Evolutionary conservation across 108 stramenopile genomes (phyloP), one percentile per base, ranked within the genome.

Genomic region (Heterococcus sp.): DNA sequence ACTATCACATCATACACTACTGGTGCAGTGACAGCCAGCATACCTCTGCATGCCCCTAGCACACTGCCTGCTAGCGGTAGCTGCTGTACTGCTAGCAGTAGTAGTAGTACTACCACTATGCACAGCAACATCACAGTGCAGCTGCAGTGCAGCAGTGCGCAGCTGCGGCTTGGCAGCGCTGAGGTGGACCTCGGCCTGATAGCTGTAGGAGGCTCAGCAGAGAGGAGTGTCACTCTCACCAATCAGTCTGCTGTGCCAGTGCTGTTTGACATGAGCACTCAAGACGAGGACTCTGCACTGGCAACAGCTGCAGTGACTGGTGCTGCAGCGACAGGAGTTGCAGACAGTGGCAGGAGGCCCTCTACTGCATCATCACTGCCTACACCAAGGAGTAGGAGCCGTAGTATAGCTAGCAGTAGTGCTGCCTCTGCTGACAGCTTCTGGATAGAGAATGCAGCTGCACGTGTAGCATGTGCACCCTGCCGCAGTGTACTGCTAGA

Each of bases 161-260:
- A 8, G 14, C 14, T 58, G 14, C 14, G 14, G 46, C 46, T 58
- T 21, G 46, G 14, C 67, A 69, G 68, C 35, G 66, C 67, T 27
- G 76, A 81, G 38, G 40, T 70, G 2, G 79, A 81, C 26, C 72
- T 81, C 2, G 79, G 79, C 0, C 79, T 81, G 32, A 70, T 81
- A 33, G 72, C 79, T 29, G 69, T 81, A 33, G 79, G 79, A 37
- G 58, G 72, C 0, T 32, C 32, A 27, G 35, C 36, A 39, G 32
- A 37, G 1, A 27, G 66, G 4, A 38, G 1, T 1, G 26, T 81
- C 26, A 58, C 29, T 65, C 2, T 81, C 4, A 65, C 11, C 31
- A 81, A 81, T 66, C 28, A 37, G 35, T 66, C 72, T 27, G 32
- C 37, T 3, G 72, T 81, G n/a, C 69, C 79, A 0, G 37, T 64